Evolutionary conservation across 805 yeast species (phyloP), one percentile per base, ranked within the genome.

Genomic region (Pichia manshurica): DNA sequence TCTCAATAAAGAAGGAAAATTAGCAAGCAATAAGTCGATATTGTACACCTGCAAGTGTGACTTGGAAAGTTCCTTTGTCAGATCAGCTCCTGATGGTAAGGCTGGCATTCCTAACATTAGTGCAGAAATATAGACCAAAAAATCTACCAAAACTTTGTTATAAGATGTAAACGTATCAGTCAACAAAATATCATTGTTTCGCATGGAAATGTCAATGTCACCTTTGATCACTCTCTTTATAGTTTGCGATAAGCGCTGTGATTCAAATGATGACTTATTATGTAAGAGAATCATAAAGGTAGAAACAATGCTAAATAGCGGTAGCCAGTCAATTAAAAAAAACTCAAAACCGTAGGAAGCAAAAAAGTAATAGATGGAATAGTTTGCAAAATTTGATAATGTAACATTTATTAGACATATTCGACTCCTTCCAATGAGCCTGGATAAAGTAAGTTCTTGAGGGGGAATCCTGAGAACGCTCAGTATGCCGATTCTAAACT

Each of bases 141-240:
- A 66, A 63, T 93, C 98, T 40, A 85, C 82, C 42, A 87, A 57
- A 0, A 88, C 85, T 59, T 81, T 81, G 3, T 87, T 71, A 61
- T 84, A 88, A 0, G 96, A 88, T 0, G 95, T 84, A 40, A 93
- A 69, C 5, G 89, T 80, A 67, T 91, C 99, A 7, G 96, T 79
- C 13, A 90, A 62, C 41, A 93, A 65, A 34, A 91, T 85, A 61
- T 91, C 97, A 47, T 86, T 84, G 16, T 85, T 77, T 56, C 96
- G 70, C 62, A 77, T 65, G 15, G 74, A 73, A 15, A 64, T 56
- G 57, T 84, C 83, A 29, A 87, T 79, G 2, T 73, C 70, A 2
- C 95, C 95, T 2, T 60, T 44, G 5, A 74, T 44, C 4, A 86
- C 69, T 44, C 95, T 68, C 44, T 66, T 67, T 35, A 81, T 53